These are phyloP conservation scores for Ophiocordyceps unilateralis DNA, from an alignment of 2,329 filamentous ascomycete genomes.

Conservation along the genomic window DNA sequence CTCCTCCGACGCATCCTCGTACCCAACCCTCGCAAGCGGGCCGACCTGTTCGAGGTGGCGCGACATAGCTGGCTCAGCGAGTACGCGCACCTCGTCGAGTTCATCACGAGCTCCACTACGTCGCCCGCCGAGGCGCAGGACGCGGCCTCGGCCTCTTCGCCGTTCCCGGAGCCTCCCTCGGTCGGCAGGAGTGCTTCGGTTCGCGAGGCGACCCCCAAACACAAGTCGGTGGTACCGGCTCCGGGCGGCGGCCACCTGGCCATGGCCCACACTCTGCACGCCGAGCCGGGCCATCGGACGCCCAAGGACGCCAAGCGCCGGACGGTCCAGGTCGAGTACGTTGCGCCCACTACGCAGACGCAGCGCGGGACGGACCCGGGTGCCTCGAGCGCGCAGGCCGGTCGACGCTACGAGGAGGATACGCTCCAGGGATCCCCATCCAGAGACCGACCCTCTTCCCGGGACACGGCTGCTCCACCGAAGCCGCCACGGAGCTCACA, in stretches of 20 bases:
- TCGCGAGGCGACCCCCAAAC: conserved; percentile 60
- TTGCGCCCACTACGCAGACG: conserved; percentile 76
- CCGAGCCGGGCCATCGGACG: conserved; percentile 36
- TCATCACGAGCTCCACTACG: conserved; percentile 92
- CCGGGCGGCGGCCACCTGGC: conserved; percentile 41
- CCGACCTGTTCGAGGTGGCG: conserved; percentile 92
- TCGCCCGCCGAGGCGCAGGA: conserved; percentile 73
- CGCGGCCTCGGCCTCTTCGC: conserved; percentile 27
- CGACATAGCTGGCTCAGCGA: conserved; percentile 97
- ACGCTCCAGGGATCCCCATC: conserved; percentile 15
- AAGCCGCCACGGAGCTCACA: conserved; percentile 32
- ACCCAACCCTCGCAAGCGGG: conserved; percentile 83
- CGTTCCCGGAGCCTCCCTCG: conserved; percentile 31
- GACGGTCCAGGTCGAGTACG: conserved; percentile 95
- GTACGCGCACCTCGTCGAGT: conserved; percentile 88
- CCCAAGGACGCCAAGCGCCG: conserved; percentile 81
- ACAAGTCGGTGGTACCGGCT: conserved; percentile 32
- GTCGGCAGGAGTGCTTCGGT: conserved; percentile 84
- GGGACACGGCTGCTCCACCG: conserved; percentile 31
- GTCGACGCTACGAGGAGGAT: conserved; percentile 26
- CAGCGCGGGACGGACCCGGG: conserved; percentile 39
- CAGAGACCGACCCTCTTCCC: conserved; percentile 41
- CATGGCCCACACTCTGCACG: conserved; percentile 52
- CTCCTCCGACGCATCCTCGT: conserved; percentile 85
- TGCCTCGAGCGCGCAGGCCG: conserved; percentile 10